Base-by-base conservation (phyloP, 352 stramenopile species). In the Thalassiosira sp. region DNA sequence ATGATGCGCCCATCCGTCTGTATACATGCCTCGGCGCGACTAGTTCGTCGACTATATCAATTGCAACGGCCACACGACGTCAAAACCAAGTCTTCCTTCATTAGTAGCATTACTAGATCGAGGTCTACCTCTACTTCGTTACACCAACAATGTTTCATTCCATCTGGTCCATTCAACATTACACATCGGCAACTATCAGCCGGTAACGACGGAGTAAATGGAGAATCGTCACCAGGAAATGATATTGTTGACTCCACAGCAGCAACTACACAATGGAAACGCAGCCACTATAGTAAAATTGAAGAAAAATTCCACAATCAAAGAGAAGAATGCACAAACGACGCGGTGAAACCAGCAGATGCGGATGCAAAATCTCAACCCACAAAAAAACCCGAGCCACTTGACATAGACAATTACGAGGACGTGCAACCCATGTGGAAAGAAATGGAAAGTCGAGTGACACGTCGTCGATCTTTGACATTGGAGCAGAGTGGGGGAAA, bases 361-460 rank as follows among this genome's bases (percentile, higher is more conserved):
- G 16, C 22, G 16, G 57, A 43, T 13, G 18, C 18, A 48, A 33
- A 27, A 84, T 73, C 35, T 54, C 10, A 68, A 48, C 25, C 31
- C 46, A 56, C 67, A 72, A 53, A 49, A 45, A 15, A 49, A 61
- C 11, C 54, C 37, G 25, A 76, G 20, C 73, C 76, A 56, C 59
- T 81, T 3, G 40, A 59, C 27, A 90, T 93, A 63, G 64, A 86
- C 11, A 80, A 62, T 5, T 86, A 93, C 37, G 85, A 91, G 43
- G 84, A 93, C 45, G 67, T 93, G 2, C 87, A 93, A 66, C 84
- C 83, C 5, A 90, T 91, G 83, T 93, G 87, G 87, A 90, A 86
- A 63, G 73, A 85, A 72, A 93, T 93, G 87, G 87, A 93, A 72
- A 80, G 76, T 67, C 70, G 87, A 48, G 87, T 93, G 18, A 89